A percentile compares a stretch with the other conserved stretches of the same genome.
Conservation (phyloP, 2,329 filamentous ascomycete genomes). For the Trichoderma sp. region DNA sequence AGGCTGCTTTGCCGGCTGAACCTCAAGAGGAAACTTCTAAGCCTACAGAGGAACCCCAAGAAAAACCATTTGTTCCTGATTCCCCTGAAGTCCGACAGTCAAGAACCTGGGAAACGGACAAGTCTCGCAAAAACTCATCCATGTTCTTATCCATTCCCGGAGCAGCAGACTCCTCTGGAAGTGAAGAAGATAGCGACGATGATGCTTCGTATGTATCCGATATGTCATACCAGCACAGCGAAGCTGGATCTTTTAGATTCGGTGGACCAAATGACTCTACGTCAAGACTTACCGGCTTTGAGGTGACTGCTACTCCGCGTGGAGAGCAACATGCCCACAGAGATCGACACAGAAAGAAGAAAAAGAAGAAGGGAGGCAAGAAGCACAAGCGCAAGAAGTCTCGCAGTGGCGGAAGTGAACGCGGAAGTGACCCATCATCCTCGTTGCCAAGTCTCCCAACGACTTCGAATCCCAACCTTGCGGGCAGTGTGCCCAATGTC, state of each 20-base stretch:
- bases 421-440: constrained; percentile 9
- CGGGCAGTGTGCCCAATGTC: not conserved
- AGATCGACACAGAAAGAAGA: constrained; percentile 3
- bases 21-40: not conserved
- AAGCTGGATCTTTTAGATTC: not conserved
- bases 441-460: not conserved
- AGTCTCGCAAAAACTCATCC: not conserved
- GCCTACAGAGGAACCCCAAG: not conserved
- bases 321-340: not conserved
- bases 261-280: not conserved
- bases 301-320: not conserved
- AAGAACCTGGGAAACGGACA: not conserved
- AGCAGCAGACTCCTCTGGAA: not conserved
- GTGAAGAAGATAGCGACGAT: not conserved
- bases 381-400: constrained; percentile 35
- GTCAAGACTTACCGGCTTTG: not conserved
- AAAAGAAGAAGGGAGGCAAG: constrained; percentile 4
- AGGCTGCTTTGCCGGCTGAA: not conserved
- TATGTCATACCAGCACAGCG: not conserved
- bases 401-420: not conserved
- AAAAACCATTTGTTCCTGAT: not conserved
- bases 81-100: not conserved
- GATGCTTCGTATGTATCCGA: not conserved
- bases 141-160: not conserved
- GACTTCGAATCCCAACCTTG: not conserved